Evolutionary conservation across 805 yeast genomes (phyloP).

Genomic region (Metschnikowia baotianmanensis): DNA sequence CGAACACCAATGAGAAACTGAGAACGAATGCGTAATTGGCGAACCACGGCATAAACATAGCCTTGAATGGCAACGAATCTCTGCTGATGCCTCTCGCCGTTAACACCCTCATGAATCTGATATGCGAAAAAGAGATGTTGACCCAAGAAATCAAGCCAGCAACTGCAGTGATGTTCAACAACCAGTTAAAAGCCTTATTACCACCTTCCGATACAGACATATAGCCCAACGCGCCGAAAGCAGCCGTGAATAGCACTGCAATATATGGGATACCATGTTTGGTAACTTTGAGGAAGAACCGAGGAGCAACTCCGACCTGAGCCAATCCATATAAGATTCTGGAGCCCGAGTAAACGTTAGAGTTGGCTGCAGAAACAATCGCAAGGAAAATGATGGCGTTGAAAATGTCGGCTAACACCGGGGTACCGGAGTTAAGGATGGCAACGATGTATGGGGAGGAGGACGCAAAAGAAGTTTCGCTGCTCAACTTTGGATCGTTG

Average conservation of each 20-base stretch:
- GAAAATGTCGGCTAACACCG: conserved; percentile 62
- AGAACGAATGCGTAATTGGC: conserved; percentile 63
- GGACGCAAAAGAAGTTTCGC: conserved; percentile 31
- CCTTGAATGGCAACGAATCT: conserved; percentile 71
- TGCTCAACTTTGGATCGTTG: conserved; percentile 51
- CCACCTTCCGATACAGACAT: conserved; percentile 54
- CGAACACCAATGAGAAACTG: conserved; percentile 54
- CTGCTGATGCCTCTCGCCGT: conserved; percentile 62
- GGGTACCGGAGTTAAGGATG: conserved; percentile 63
- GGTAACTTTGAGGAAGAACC: conserved; percentile 46
- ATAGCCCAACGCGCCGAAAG: conserved; percentile 64
- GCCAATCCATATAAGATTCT: conserved; percentile 67
- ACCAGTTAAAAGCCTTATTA: conserved; percentile 64
- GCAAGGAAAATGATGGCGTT: conserved; percentile 68
- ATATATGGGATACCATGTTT: conserved; percentile 60
- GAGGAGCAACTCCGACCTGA: conserved; percentile 57
- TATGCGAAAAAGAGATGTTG: conserved; percentile 59
- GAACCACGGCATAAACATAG: conserved; percentile 61
- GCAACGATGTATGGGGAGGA: conserved; percentile 75
- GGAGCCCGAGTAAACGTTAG: conserved; percentile 70
- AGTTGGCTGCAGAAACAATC: conserved; percentile 76
- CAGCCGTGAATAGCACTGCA: conserved; percentile 55
- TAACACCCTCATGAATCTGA: conserved; percentile 68
- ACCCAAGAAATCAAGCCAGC: conserved; percentile 77
- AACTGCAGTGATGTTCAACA: conserved; percentile 71